A percentile compares a stretch with the other conserved stretches of the same genome.
Conservation (phyloP, 2,329 filamentous ascomycete genomes). For the Ascochyta lentis region DNA sequence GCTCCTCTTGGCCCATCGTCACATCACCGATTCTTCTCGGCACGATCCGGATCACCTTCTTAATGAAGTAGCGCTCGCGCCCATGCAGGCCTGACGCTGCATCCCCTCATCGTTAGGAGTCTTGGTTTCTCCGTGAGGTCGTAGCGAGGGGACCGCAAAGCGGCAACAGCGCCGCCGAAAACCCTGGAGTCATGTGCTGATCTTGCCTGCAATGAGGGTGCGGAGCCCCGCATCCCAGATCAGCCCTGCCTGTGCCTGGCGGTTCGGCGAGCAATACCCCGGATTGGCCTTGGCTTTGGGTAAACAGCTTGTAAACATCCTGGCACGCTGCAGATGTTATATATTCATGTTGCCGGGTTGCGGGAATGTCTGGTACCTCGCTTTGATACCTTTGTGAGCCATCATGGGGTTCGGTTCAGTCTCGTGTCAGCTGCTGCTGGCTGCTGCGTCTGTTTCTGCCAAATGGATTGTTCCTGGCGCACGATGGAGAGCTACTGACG, state of each 20-base stretch:
- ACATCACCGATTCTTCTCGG: slow-evolving; percentile 6
- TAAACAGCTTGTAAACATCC: slow-evolving; percentile 7
- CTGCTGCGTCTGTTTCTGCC: slow-evolving; percentile 39
- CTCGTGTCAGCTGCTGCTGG: slow-evolving; percentile 31
- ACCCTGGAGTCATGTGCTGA: slow-evolving; percentile 33
- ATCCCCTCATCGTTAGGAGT: slow-evolving; percentile 5
- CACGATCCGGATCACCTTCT: slow-evolving; percentile 12
- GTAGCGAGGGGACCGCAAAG: slow-evolving; percentile 11
- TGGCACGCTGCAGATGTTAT: slow-evolving; percentile 22
- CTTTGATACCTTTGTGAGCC: background rate
- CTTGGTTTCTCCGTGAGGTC: slow-evolving; percentile 27
- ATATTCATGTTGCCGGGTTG: slow-evolving; percentile 20
- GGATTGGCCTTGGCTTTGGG: slow-evolving; percentile 33
- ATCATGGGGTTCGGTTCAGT: slow-evolving; percentile 26
- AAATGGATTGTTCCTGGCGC: slow-evolving; percentile 69
- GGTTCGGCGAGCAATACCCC: slow-evolving; percentile 33
- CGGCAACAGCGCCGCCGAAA: slow-evolving; percentile 18
- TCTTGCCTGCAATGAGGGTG: slow-evolving; percentile 18
- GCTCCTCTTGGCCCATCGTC: slow-evolving; percentile 8
- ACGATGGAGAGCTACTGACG: slow-evolving; percentile 66
- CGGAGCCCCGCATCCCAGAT: slow-evolving; percentile 33
- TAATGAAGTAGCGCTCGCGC: slow-evolving; percentile 10
- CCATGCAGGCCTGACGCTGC: background rate
- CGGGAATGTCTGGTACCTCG: slow-evolving; percentile 1
- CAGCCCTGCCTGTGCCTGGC: slow-evolving; percentile 25